A percentile compares a stretch with the other conserved stretches of the same genome.
Conservation (phyloP, 2,329 filamentous ascomycete genomes). For the Seiridium unicorne region DNA sequence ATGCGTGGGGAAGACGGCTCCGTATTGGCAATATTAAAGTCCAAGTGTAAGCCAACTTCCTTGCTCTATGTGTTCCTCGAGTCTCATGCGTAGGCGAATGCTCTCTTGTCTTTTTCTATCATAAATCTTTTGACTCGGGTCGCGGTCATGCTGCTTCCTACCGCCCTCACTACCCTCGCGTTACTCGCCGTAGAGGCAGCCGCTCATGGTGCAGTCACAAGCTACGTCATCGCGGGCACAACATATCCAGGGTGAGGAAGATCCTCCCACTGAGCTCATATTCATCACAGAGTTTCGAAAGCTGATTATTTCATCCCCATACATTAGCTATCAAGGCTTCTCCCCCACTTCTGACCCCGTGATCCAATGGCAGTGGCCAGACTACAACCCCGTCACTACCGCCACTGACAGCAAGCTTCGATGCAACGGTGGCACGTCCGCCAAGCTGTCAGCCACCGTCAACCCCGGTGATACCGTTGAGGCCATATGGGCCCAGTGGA, state of each 20-base stretch:
- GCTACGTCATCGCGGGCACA: conserved; percentile 44
- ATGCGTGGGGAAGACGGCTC: not conserved
- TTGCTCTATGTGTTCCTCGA: not conserved
- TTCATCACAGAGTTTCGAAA: no score
- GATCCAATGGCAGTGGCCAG: conserved; percentile 57
- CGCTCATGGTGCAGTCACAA: conserved; percentile 39
- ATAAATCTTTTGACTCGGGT: not conserved
- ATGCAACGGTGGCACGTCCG: conserved; percentile 53
- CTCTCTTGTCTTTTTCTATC: not conserved
- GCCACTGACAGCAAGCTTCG: conserved; percentile 49
- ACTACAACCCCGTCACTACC: conserved; percentile 54
- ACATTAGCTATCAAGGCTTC: conserved; percentile 40
- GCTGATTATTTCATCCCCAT: not conserved
- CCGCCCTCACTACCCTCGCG: conserved; percentile 13
- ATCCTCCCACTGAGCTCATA: not conserved
- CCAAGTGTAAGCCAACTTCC: not conserved
- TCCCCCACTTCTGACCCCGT: conserved; percentile 45
- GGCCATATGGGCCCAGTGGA: conserved; percentile 56
- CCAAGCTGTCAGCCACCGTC: conserved; percentile 41
- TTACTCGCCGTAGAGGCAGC: conserved; percentile 27
- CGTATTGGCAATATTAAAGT: not conserved
- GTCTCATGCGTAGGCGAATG: no score
- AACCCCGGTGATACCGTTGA: conserved; percentile 46
- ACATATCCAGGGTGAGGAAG: conserved; percentile 33
- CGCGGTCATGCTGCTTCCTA: conserved; percentile 22